phyloP scores from a whole-genome alignment of 345 rosid genomes.

The Eucalyptus pauciflora region DNA sequence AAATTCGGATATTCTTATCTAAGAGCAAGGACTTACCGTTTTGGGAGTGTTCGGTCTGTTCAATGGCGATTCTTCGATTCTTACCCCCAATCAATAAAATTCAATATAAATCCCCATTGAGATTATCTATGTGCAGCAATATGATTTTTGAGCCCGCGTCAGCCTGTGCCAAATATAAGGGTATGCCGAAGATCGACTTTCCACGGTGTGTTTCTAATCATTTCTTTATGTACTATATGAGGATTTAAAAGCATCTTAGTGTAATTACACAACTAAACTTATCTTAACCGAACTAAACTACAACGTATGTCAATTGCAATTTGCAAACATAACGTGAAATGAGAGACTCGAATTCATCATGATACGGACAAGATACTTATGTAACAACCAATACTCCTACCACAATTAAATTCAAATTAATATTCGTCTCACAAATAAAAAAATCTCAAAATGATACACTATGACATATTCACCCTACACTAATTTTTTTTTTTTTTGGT shows the following conservation, averaged over 20 bases:
- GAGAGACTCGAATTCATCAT: neutral
- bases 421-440: neutral
- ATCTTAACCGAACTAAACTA: neutral
- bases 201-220: neutral
- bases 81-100: neutral
- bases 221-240: neutral
- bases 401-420: neutral
- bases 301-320: neutral
- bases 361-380: neutral
- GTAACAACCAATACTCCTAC: neutral
- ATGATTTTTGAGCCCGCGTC: neutral
- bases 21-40: neutral
- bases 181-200: neutral
- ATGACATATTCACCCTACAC: neutral
- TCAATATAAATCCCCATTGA: neutral
- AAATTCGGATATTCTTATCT: neutral
- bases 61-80: neutral
- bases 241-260: neutral
- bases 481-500: no score
- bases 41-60: neutral
- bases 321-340: neutral
- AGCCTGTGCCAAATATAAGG: neutral
- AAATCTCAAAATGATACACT: neutral
- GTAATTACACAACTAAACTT: neutral
- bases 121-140: neutral